Base-by-base conservation (phyloP, 202 grass and related monocot genomes). In the Brachypodium distachyon region DNA sequence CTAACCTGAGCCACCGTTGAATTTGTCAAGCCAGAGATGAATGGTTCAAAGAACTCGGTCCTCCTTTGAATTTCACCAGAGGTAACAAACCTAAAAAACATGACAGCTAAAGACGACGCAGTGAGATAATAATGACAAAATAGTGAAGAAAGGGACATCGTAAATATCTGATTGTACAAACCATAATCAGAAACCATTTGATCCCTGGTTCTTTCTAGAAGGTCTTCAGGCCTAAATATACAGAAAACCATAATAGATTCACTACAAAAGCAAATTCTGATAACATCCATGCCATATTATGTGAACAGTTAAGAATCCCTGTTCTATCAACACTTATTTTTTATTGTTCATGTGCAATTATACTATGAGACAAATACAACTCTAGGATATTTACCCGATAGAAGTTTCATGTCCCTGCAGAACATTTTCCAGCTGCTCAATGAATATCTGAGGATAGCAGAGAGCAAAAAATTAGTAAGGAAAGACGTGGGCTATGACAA, bases 31-130 rank as follows among this genome's bases (percentile, higher is more conserved):
- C 87, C 95, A 57, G 85, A 80, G 77, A 99, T 83, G 77, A 96
- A 99, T 81, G 96, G 96, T 67, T 90, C 85, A 68, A 96, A 99
- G 81, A 96, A 99, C 33, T 99, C 92, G 31, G 92, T 76, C 70
- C 92, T 88, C 56, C 79, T 91, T 79, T 93, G 92, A 78, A 99
- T 89, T 81, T 90, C 89, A 69, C 91, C 87, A 67, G 96, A 92
- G 74, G 92, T 91, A 41, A 93, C 83, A 88, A 99, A 99, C 91
- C 92, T 92, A 70, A 99, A 96, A 77, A 99, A 99, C 96, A 99
- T 99, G 58, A 99, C 96, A 83, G 77, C 96, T 99, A 70, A 82
- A 68, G 47, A 80, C 29, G 1, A 68, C 52, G 86, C 39, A 54
- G 64, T 79, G 78, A 77, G 38, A 53, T 64, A 73, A 38, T 18